These are phyloP conservation scores for Globisporangium perplexum DNA, from an alignment of 352 stramenopile genomes.

Conservation along the genomic window DNA sequence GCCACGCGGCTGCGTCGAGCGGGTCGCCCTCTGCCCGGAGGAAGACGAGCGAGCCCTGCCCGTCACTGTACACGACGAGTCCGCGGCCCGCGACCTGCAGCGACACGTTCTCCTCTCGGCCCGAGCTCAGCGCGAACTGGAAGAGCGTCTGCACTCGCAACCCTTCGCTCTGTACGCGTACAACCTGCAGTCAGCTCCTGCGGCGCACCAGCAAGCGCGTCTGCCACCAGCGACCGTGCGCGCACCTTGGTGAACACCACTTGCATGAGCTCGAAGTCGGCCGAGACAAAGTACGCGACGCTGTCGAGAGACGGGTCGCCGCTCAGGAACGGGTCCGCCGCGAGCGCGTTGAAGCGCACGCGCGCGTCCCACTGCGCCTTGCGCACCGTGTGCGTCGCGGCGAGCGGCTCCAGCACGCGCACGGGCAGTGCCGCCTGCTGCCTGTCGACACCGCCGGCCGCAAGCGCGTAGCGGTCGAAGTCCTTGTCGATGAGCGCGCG, in stretches of 20 bases:
- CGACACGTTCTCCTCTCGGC: conserved; percentile 53
- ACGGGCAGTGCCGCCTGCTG: conserved; percentile 21
- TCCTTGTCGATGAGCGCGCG: conserved; percentile 63
- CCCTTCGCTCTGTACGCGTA: conserved; percentile 15
- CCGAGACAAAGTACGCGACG: conserved; percentile 66
- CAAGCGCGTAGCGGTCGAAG: conserved; percentile 76
- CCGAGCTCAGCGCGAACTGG: conserved; percentile 27
- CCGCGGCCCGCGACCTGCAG: conserved; percentile 52
- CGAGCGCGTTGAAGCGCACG: conserved; percentile 59
- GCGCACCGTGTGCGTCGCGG: conserved; percentile 35
- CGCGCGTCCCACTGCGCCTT: conserved; percentile 76
- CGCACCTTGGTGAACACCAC: conserved; percentile 26
- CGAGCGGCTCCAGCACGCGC: conserved; percentile 35
- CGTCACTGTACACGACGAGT: conserved; percentile 64
- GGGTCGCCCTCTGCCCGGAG: conserved; percentile 27
- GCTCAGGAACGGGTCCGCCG: conserved; percentile 48
- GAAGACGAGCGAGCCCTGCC: conserved; percentile 46
- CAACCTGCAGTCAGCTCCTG: not conserved
- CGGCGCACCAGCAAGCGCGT: not conserved
- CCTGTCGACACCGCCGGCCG: conserved; percentile 24
- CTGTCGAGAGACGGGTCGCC: conserved; percentile 48
- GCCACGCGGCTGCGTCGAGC: conserved; percentile 26
- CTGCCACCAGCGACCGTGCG: not conserved
- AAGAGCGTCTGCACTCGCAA: conserved; percentile 25
- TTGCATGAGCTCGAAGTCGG: conserved; percentile 59